Conservation (phyloP, 352 stramenopile species). For the Pythium monospermum region DNA sequence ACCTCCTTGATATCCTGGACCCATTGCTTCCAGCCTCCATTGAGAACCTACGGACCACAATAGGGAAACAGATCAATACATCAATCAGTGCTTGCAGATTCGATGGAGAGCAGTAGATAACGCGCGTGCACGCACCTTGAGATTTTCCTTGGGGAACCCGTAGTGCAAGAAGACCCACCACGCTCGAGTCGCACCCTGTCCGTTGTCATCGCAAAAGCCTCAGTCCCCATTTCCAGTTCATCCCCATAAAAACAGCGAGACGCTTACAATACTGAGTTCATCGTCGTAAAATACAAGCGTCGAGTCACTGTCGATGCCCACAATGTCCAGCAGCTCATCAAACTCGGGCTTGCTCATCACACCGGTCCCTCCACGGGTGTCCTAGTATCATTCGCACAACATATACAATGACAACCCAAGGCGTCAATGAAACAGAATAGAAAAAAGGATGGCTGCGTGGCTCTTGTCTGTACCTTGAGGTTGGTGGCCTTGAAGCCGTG, state of each 20-base stretch:
- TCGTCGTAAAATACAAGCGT: constrained; percentile 83
- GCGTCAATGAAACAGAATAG: no score
- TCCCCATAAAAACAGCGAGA: not conserved
- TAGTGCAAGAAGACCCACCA: constrained; percentile 83
- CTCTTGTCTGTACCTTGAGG: constrained; percentile 56
- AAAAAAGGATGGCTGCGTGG: no score
- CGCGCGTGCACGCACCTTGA: constrained; percentile 37
- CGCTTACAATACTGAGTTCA: constrained; percentile 48
- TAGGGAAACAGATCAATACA: not conserved
- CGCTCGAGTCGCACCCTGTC: constrained; percentile 52
- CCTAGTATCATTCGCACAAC: constrained; percentile 5
- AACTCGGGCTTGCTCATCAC: constrained; percentile 44
- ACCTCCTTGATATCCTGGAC: constrained; percentile 38
- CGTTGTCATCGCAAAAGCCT: no score
- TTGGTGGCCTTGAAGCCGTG: constrained; percentile 32
- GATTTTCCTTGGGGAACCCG: constrained; percentile 61
- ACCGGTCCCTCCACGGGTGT: constrained; percentile 36
- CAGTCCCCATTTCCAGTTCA: no score
- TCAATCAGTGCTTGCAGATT: not conserved
- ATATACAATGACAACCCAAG: no score
- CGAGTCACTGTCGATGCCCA: constrained; percentile 40
- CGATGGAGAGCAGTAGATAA: not conserved
- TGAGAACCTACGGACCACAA: constrained; percentile 35
- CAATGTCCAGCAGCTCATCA: constrained; percentile 30
- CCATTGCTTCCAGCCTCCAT: constrained; percentile 73